Percentiles rank a stretch among this genome's conserved stretches.
Conservation (phyloP, 768 basidiomycete genomes). For the Russula compacta region DNA sequence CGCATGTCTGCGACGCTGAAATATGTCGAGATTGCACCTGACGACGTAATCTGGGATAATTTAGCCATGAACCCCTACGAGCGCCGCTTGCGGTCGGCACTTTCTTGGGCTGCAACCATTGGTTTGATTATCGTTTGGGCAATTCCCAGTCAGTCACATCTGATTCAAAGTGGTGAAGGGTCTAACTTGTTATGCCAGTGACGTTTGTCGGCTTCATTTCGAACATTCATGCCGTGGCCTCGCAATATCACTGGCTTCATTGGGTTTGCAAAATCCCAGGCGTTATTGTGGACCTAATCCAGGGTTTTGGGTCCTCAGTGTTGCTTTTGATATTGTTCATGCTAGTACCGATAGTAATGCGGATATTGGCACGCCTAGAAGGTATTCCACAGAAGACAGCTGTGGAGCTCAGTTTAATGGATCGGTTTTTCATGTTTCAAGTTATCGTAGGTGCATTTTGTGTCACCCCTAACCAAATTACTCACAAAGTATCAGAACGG, state of each 20-base stretch:
- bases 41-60: slow-evolving; percentile 90
- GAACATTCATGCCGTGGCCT: slow-evolving; percentile 55
- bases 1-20: slow-evolving; percentile 53
- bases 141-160: slow-evolving; percentile 50
- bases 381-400: slow-evolving; percentile 81
- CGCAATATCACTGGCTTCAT: slow-evolving; percentile 59
- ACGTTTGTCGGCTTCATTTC: slow-evolving; percentile 74
- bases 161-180: not conserved
- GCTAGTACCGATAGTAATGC: slow-evolving; percentile 76
- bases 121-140: slow-evolving; percentile 84
- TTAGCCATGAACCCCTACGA: slow-evolving; percentile 87
- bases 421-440: slow-evolving; percentile 85
- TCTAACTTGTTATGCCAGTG: slow-evolving; percentile 18
- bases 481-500: slow-evolving; percentile 53
- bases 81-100: slow-evolving; percentile 25
- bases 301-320: slow-evolving; percentile 84
- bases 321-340: slow-evolving; percentile 86
- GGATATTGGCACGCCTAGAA: slow-evolving; percentile 75
- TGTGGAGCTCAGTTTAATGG: slow-evolving; percentile 87
- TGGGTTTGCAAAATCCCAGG: slow-evolving; percentile 74
- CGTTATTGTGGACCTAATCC: slow-evolving; percentile 68
- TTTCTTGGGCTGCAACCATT: slow-evolving; percentile 68
- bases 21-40: slow-evolving; percentile 75
- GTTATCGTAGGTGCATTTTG: slow-evolving; percentile 54
- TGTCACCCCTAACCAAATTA: not conserved